Evolutionary conservation across 495 filamentous ascomycete species (phyloP).

Genomic region (Podospora australis): DNA sequence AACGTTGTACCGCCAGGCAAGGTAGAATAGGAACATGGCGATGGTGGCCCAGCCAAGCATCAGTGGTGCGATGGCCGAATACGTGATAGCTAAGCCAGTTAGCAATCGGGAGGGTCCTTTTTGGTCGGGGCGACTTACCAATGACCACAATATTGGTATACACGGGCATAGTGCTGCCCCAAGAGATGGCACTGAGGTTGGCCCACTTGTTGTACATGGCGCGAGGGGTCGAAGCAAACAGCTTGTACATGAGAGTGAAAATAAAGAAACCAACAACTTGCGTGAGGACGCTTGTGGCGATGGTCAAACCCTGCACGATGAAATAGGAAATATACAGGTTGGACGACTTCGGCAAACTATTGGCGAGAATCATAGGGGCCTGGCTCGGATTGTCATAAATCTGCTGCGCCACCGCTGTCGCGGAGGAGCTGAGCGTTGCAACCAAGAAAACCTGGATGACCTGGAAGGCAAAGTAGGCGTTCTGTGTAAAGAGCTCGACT

Average conservation of each 20-base stretch:
- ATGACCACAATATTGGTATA: slow-evolving; percentile 84
- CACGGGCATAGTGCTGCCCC: slow-evolving; percentile 84
- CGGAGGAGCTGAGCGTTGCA: slow-evolving; percentile 69
- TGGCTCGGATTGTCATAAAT: slow-evolving; percentile 59
- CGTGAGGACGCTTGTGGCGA: slow-evolving; percentile 67
- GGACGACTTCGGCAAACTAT: slow-evolving; percentile 70
- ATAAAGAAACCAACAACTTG: slow-evolving; percentile 74
- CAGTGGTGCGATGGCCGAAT: slow-evolving; percentile 84
- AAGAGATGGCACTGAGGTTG: slow-evolving; percentile 58
- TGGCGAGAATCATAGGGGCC: slow-evolving; percentile 60
- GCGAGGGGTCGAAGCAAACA: slow-evolving; percentile 50
- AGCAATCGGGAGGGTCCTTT: neutral
- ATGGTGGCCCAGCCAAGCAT: slow-evolving; percentile 82
- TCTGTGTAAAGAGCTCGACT: slow-evolving; percentile 83
- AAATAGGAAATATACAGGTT: slow-evolving; percentile 97
- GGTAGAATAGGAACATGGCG: slow-evolving; percentile 80
- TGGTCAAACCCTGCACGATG: slow-evolving; percentile 84
- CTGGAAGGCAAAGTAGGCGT: slow-evolving; percentile 91
- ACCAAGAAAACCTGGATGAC: slow-evolving; percentile 93
- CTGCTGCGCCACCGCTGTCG: slow-evolving; percentile 54
- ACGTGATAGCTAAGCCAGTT: slow-evolving; percentile 58
- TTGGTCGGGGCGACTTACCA: slow-evolving; percentile 46
- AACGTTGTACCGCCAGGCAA: slow-evolving; percentile 92
- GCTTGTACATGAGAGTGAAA: slow-evolving; percentile 69
- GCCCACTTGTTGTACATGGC: slow-evolving; percentile 56